Base-by-base conservation (phyloP, 208 protist species). In the Blechomonas ayalai region DNA sequence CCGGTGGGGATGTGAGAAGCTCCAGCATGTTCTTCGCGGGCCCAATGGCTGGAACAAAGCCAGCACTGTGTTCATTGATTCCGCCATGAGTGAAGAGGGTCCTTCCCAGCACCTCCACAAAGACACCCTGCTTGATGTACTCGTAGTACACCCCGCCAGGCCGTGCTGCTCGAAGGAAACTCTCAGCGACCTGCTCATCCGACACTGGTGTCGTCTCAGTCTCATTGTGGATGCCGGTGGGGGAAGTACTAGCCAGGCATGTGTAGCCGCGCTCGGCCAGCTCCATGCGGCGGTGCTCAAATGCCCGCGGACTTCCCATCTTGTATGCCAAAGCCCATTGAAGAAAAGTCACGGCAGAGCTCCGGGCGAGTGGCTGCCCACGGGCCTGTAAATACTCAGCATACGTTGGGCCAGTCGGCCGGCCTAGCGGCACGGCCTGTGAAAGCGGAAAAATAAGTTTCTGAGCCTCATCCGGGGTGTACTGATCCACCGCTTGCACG, bases 71-170 rank as follows among this genome's bases (percentile, higher is more conserved):
- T 39, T 67, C 65, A 19, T 59, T 75, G 20, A 95, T 60, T 20
- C 61, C 67, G 33, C 82, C 88, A 54, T 95, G 88, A 27, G 89
- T 70, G 38, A 95, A 95, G n/a, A 95, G 67, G 22, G 76, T 45
- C 20, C 71, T 67, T 35, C 75, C 71, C 7, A 93, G 23, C 35
- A 67, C 47, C n/a, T 55, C 47, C 31, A 52, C 67, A 31, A 95
- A 54, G 19, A 56, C 63, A 3, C 71, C 80, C 3, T 42, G 44
- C 8, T 59, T 62, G 13, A 95, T 35, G 52, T 89, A 92, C 23
- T 83, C 80, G 50, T 82, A 61, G 52, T 86, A 90, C 2, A 82
- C 76, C 0, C 82, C 82, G 4, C 77, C 82, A 12, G 68, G 68
- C 27, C 54, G 57, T 13, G 71, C 67, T 9, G 64, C 67, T 1